phyloP scores from a whole-genome alignment of 345 rosid genomes.

The Eucalyptus melliodora region DNA sequence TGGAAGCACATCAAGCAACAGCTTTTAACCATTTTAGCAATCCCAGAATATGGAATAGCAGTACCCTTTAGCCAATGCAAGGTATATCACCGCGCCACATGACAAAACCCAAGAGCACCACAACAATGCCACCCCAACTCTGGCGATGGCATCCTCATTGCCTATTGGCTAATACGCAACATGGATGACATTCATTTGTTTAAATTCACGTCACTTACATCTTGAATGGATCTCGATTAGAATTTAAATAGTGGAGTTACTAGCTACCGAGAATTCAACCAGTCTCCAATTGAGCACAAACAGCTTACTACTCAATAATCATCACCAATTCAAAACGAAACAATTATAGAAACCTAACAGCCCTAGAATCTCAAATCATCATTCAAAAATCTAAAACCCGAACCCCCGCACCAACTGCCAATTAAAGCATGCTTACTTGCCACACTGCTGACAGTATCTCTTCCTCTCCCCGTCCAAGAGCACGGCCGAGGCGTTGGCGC shows the following conservation, averaged over 20 bases:
- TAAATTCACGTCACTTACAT: neutral
- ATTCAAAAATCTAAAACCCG: neutral
- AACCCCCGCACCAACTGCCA: neutral
- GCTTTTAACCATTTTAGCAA: neutral
- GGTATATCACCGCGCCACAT: neutral
- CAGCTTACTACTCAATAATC: neutral
- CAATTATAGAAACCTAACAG: neutral
- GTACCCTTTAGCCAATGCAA: neutral
- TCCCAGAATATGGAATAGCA: neutral
- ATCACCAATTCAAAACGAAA: neutral
- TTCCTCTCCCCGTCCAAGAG: conserved; percentile 53
- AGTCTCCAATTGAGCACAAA: neutral
- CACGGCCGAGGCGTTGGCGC: conserved; percentile 61
- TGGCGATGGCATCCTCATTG: neutral
- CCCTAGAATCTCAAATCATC: neutral
- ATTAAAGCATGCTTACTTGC: conserved; percentile 41
- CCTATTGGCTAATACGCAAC: neutral
- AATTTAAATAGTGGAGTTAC: neutral
- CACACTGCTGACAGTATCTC: conserved; percentile 99
- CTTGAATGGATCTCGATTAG: neutral
- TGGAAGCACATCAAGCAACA: neutral
- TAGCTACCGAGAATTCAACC: neutral
- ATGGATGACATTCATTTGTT: neutral
- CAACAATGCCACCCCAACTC: neutral
- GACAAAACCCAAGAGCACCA: neutral